phyloP scores from a whole-genome alignment of 108 stramenopile species.

The Skeletonema menzelii region DNA sequence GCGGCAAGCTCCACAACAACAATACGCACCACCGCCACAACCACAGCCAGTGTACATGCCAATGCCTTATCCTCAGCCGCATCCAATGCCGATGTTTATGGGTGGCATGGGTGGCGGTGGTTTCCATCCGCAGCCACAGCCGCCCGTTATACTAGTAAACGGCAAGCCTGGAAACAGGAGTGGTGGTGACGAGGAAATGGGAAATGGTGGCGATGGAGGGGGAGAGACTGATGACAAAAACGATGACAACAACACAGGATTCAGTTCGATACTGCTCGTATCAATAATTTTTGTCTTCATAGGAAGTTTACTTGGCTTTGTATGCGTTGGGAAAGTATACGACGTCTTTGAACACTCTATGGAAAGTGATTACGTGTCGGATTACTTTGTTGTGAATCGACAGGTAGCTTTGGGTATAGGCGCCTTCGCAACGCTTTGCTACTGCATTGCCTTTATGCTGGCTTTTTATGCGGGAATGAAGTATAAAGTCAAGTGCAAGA shows the following conservation, averaged over 20 bases:
- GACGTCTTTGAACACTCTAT: conserved; percentile 6
- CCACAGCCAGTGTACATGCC: conserved; percentile 3
- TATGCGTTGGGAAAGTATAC: conserved; percentile 23
- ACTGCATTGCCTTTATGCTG: conserved; percentile 4
- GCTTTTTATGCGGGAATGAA: conserved; percentile 9
- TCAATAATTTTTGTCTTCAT: conserved; percentile 11
- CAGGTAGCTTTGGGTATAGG: conserved; percentile 12
- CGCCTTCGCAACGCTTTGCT: neutral
- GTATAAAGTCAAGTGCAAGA: conserved; percentile 6
- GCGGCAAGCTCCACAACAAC: conserved; percentile 1
- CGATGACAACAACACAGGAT: neutral
- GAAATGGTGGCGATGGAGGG: conserved; percentile 1
- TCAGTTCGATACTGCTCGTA: neutral
- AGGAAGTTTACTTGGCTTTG: conserved; percentile 9
- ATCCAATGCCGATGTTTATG: conserved; percentile 7
- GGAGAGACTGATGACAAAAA: neutral
- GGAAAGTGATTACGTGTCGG: neutral
- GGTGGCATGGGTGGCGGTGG: neutral
- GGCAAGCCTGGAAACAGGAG: conserved; percentile 1
- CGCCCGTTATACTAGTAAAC: conserved; percentile 2
- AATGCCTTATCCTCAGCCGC: conserved; percentile 1
- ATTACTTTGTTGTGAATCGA: conserved; percentile 3
- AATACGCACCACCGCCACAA: neutral
- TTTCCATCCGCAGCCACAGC: conserved; percentile 12
- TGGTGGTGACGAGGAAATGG: conserved; percentile 7